Conservation (phyloP, 208 protist species). For the Wallacemonas sp. region DNA sequence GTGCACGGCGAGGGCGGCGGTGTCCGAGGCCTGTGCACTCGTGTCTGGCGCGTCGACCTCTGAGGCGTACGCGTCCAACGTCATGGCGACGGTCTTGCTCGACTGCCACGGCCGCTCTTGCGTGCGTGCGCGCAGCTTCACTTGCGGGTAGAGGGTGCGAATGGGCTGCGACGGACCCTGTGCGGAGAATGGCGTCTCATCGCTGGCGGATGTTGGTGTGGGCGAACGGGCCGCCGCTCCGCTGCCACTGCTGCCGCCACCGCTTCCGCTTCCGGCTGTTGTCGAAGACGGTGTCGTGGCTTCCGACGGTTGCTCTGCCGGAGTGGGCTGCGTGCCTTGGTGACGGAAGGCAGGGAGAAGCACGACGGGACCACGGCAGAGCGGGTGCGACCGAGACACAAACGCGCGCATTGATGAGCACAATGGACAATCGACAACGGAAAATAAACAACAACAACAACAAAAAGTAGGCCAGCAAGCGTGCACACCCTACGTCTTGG, state of each 20-base stretch:
- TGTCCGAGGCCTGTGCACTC: too few relatives aligned
- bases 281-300: background rate
- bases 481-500: too few relatives aligned
- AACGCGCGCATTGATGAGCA: background rate
- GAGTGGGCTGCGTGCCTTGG: background rate
- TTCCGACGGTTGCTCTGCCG: background rate
- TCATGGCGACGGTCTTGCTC: slow-evolving; percentile 21
- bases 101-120: slow-evolving; percentile 35
- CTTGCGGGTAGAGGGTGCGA: slow-evolving; percentile 33
- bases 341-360: background rate
- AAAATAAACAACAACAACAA: too few relatives aligned
- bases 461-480: too few relatives aligned
- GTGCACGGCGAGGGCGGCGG: too few relatives aligned
- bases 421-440: background rate
- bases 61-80: slow-evolving; percentile 13
- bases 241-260: too few relatives aligned
- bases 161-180: slow-evolving; percentile 2
- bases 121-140: slow-evolving; percentile 36
- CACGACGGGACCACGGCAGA: background rate
- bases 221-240: too few relatives aligned
- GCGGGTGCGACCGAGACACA: background rate
- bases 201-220: too few relatives aligned
- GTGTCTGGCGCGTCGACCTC: too few relatives aligned
- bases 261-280: too few relatives aligned
- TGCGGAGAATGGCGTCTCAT: background rate